Percentiles rank a stretch among this genome's conserved stretches.
Conservation (phyloP, 202 grass and related monocot genomes). For the Setaria italica region DNA sequence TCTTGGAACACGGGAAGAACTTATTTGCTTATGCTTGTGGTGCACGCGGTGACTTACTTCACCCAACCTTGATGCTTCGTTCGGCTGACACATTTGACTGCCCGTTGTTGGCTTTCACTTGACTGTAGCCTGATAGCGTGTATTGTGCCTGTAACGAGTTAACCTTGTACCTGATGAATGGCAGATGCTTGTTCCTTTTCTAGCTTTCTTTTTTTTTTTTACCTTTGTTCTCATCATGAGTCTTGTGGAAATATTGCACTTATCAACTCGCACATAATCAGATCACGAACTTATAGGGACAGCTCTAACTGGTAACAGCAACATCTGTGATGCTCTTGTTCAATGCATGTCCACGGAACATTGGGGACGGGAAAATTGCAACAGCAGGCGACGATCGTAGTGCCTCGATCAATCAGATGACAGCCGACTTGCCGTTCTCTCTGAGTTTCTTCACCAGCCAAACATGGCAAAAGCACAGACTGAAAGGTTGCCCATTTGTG, state of each 20-base stretch:
- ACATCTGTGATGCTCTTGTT: not conserved
- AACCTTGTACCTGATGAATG: not conserved
- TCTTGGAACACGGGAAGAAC: slow-evolving; percentile 37
- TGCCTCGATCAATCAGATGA: not conserved
- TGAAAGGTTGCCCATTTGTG: slow-evolving; percentile 5
- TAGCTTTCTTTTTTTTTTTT: not conserved
- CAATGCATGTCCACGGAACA: not conserved
- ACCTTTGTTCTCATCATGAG: not conserved
- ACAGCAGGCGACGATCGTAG: not conserved
- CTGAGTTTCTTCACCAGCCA: not conserved
- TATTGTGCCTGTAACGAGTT: not conserved
- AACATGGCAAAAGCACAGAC: slow-evolving; percentile 34
- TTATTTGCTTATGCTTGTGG: slow-evolving; percentile 37
- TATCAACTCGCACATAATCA: not conserved
- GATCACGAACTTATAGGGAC: not conserved
- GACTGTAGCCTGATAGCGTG: not conserved
- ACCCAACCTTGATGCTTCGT: not conserved
- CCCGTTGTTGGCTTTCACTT: not conserved
- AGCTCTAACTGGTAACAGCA: not conserved
- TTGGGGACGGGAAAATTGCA: not conserved
- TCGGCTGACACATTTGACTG: not conserved
- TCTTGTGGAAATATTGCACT: not conserved
- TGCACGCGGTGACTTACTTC: not conserved
- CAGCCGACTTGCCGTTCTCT: not conserved
- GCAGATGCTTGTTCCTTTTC: not conserved